Evolutionary conservation across 2,329 filamentous ascomycete genomes (phyloP), one percentile per base, ranked within the genome.

Genomic region (Tolypocladium ophioglossoides): DNA sequence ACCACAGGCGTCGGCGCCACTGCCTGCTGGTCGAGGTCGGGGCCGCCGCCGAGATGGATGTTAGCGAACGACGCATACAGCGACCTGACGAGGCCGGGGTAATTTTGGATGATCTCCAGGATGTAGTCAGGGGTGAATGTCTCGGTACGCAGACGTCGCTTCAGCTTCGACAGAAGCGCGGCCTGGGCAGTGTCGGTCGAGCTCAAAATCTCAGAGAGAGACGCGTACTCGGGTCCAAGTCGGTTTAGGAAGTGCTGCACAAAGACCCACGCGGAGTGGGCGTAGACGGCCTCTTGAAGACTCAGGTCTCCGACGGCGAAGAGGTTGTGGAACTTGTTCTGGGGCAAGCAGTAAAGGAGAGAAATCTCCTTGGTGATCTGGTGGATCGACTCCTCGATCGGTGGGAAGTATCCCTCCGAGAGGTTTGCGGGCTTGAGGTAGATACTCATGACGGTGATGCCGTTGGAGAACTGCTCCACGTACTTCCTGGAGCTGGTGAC

Each of bases 341-440:
- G 92, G 16, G 94, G 94, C 61, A 99, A 87, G 70, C 94, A 99
- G 82, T 97, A 99, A 20, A 99, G 79, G 55, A 99, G 81, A 2
- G 94, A 97, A 51, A 96, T 86, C 72, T 99, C 94, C 79, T 97
- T 97, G 76, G 94, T 95, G 75, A 99, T 96, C 73, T 99, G 94
- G 73, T 96, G 89, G 61, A 99, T 96, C 3, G 92, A 94, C 62
- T 92, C 87, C 65, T 96, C 90, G 61, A 97, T 90, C 0, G 91
- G 86, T 40, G 92, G 91, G 67, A 75, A 74, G 54, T 79, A 77
- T 44, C 79, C 72, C 39, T 82, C 74, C 5, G 44, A 34, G 27
- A 78, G 70, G 59, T 79, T 68, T 20, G 87, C 79, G 24, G 89
- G 91, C 61, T 87, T 86, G 56, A 99, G 80, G 72, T 99, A 99